A percentile compares a stretch with the other conserved stretches of the same genome.
phyloP scores from a whole-genome alignment of 2,329 filamentous ascomycete species.

The Calycina marina region DNA sequence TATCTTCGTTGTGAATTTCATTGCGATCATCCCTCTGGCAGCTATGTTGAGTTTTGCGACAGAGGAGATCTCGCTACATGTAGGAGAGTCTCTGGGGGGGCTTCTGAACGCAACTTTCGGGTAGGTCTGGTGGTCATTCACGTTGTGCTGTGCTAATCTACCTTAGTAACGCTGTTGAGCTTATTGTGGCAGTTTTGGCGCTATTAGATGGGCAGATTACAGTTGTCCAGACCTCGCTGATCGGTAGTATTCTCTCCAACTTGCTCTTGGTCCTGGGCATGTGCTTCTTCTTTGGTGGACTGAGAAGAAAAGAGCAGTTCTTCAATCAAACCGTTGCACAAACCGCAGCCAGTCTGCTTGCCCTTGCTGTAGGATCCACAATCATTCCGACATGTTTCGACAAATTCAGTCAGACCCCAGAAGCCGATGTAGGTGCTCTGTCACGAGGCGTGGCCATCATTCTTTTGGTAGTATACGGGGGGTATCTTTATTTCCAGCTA shows the following conservation, averaged over 20 bases:
- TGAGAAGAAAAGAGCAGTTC: conserved; percentile 65
- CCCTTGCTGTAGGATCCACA: conserved; percentile 59
- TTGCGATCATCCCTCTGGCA: conserved; percentile 83
- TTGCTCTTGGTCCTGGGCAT: conserved; percentile 78
- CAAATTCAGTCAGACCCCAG: conserved; percentile 28
- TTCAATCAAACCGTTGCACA: conserved; percentile 91
- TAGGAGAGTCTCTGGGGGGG: conserved; percentile 76
- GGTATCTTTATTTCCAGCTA: conserved; percentile 82
- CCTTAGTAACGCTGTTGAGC: conserved; percentile 63
- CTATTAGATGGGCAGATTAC: conserved; percentile 50
- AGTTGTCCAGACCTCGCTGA: conserved; percentile 85
- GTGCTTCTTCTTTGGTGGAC: conserved; percentile 66
- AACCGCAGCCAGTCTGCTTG: conserved; percentile 59
- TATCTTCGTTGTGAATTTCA: conserved; percentile 81
- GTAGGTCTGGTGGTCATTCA: conserved; percentile 27
- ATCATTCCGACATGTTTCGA: conserved; percentile 87
- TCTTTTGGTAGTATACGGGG: conserved; percentile 67
- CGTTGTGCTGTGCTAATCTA: conserved; percentile 15
- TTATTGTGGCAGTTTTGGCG: conserved; percentile 81
- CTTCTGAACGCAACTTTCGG: conserved; percentile 85
- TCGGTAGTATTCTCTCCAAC: conserved; percentile 86
- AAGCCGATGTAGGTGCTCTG: conserved; percentile 38
- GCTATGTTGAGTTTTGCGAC: conserved; percentile 79
- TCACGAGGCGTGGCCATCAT: conserved; percentile 68
- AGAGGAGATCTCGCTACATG: conserved; percentile 71